Conservation (phyloP, 176 grass and related monocot species). For the Triticum timopheevii region DNA sequence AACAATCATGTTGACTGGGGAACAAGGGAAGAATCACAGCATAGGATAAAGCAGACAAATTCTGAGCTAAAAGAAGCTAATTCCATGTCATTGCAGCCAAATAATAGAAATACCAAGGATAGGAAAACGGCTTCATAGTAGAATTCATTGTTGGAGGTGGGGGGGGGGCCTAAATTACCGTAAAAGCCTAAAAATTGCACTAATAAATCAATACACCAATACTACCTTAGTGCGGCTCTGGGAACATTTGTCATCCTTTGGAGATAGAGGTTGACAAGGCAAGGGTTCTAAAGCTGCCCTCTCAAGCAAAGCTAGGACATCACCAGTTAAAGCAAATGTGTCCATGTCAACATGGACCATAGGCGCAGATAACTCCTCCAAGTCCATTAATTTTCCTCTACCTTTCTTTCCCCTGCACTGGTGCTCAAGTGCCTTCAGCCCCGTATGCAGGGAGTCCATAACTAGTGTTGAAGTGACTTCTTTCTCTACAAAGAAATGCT, state of each 20-base stretch:
- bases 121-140: background rate
- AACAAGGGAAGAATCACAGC: background rate
- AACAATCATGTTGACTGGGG: background rate
- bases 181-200: background rate
- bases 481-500: slow-evolving; percentile 87
- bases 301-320: slow-evolving; percentile 75
- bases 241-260: slow-evolving; percentile 84
- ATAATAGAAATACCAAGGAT: background rate
- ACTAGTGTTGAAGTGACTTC: slow-evolving; percentile 87
- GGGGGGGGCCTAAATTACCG: slow-evolving; percentile 10
- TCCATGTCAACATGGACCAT: slow-evolving; percentile 73
- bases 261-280: slow-evolving; percentile 57
- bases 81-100: background rate
- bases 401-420: slow-evolving; percentile 66
- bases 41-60: background rate
- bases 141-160: background rate
- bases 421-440: slow-evolving; percentile 64
- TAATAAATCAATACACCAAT: slow-evolving; percentile 21
- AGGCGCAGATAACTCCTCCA: slow-evolving; percentile 54
- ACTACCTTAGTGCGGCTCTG: slow-evolving; percentile 77
- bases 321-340: slow-evolving; percentile 84
- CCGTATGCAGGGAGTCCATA: slow-evolving; percentile 84
- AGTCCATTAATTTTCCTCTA: slow-evolving; percentile 43
- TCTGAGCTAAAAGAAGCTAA: slow-evolving; percentile 23
- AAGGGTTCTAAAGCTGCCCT: slow-evolving; percentile 68